Evolutionary conservation across 306 rosid species (phyloP).

Genomic region (Cajanus cajan): DNA sequence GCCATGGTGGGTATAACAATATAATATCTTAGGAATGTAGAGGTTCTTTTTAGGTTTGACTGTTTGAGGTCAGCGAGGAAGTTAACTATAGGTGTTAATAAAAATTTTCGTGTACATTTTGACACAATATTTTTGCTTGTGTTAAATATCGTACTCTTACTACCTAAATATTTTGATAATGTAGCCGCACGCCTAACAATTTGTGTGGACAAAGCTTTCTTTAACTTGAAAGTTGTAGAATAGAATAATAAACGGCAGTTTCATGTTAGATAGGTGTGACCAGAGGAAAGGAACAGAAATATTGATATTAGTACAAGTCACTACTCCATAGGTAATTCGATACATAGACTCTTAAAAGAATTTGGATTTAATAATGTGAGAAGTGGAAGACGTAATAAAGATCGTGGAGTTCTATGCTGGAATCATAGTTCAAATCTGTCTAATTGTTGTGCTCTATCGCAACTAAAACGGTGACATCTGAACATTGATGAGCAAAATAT

Average conservation of each 20-base stretch:
- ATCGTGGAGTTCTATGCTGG: neutral
- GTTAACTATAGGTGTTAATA: conserved; percentile 15
- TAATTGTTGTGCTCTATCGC: neutral
- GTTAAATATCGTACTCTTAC: neutral
- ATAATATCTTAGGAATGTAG: conserved; percentile 32
- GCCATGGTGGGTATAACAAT: conserved; percentile 64
- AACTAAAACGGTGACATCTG: neutral
- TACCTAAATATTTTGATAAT: conserved; percentile 22
- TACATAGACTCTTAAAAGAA: neutral
- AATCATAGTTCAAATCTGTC: neutral
- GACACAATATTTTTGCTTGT: conserved; percentile 18
- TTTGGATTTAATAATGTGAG: neutral
- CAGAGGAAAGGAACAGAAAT: neutral
- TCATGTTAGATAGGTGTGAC: neutral
- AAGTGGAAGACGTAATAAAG: neutral
- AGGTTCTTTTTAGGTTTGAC: conserved; percentile 8
- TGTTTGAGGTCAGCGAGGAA: conserved; percentile 27
- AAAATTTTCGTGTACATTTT: conserved; percentile 23
- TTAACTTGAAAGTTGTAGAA: neutral
- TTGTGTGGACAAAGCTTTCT: conserved; percentile 14
- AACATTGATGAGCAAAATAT: neutral
- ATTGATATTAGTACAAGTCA: neutral
- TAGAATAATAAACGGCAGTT: neutral
- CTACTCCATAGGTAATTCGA: neutral
- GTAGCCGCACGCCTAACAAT: neutral